Evolutionary conservation across 2,329 filamentous ascomycete species (phyloP), one percentile per base, ranked within the genome.

Genomic region (Neoascochyta sp.): DNA sequence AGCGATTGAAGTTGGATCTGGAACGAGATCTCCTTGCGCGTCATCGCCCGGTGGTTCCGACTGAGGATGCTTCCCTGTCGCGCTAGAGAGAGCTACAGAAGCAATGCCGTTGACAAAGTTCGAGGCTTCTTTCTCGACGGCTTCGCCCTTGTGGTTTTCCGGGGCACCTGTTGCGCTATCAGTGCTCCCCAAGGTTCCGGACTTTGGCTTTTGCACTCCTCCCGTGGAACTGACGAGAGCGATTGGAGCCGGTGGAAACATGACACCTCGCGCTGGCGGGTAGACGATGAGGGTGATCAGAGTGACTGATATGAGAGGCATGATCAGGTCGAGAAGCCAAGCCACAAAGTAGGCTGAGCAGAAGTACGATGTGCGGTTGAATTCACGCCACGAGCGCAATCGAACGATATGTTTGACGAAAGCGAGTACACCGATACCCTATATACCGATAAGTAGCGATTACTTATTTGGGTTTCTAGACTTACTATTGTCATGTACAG

Each of bases 61-160:
- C 54, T 83, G 76, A 1, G 84, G 83, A 41, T 88, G 78, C 54
- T 88, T 87, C 1, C 86, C 86, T 0, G 80, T 79, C 2, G 84
- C 85, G 45, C 82, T 85, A 26, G 81, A 82, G 11, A 90, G 64
- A 1, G 84, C 81, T 4, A 92, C 76, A 16, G 78, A 74, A 7
- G 81, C 78, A 29, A 92, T 79, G 18, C 80, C 76, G 31, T 81
- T 81, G 36, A 92, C 80, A 40, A 93, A 81, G 54, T 87, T 89
- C 47, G 76, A 81, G 1, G 87, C 87, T 57, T 93, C 86, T 39
- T 84, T 77, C 57, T 93, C 86, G 1, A 87, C 83, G 0, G 85
- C 84, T 57, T 92, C 86, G 15, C 87, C 86, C 54, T 86, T 82
- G 63, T 86, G 77, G 44, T 86, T 86, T 57, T 94, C 85, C 0